phyloP scores from a whole-genome alignment of 2,329 filamentous ascomycete species.

The Claviceps sp. region DNA sequence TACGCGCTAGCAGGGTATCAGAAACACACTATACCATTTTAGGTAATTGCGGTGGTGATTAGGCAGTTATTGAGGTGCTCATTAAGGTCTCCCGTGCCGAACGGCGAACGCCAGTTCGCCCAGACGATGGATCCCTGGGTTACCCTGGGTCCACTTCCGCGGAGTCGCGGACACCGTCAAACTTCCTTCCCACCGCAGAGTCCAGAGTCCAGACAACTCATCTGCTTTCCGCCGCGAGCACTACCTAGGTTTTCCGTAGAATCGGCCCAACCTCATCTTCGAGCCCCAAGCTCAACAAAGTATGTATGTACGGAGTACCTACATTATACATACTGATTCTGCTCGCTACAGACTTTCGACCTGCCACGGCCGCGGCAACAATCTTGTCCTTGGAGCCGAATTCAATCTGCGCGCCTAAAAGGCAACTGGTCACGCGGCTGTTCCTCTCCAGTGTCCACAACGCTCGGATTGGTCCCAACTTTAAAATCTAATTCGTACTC shows the following conservation, averaged over 20 bases:
- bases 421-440: neutral
- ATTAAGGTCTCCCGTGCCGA: no score
- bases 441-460: neutral
- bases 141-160: no score
- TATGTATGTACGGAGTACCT: no score
- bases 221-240: slow-evolving; percentile 3
- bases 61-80: no score
- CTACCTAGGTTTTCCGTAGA: neutral
- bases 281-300: slow-evolving; percentile 3
- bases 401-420: slow-evolving; percentile 2
- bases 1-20: no score
- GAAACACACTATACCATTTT: no score
- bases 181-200: no score
- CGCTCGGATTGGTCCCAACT: neutral
- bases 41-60: no score
- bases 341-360: neutral
- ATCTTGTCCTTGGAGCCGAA: slow-evolving; percentile 4
- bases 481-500: no score
- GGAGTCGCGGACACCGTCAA: no score
- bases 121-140: no score
- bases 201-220: neutral
- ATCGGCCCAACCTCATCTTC: slow-evolving; percentile 1
- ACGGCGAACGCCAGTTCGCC: no score
- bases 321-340: neutral
- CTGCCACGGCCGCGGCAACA: neutral